A percentile compares a stretch with the other conserved stretches of the same genome.
Evolutionary conservation across 2,329 filamentous ascomycete species (phyloP).

Genomic region (Botryotinia globosa): DNA sequence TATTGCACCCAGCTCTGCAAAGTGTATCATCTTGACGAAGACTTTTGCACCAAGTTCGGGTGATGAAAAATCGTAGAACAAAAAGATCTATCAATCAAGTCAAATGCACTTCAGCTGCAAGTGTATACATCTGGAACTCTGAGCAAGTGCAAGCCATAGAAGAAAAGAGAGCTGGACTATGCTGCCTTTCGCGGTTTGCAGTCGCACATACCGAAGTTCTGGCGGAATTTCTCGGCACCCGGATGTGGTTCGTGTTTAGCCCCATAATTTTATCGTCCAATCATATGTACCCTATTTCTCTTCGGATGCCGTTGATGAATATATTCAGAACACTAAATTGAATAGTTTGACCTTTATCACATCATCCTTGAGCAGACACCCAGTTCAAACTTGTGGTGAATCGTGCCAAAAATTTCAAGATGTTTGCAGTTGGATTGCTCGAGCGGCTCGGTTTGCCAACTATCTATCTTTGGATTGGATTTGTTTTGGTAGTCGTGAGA

Average conservation of each 20-base stretch:
- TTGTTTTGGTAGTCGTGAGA: neutral
- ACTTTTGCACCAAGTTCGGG: neutral
- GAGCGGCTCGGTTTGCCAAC: neutral
- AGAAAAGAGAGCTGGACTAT: neutral
- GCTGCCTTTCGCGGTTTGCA: neutral
- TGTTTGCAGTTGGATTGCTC: neutral
- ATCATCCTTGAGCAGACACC: neutral
- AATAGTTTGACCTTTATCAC: neutral
- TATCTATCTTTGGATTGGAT: conserved; percentile 1
- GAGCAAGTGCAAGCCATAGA: neutral
- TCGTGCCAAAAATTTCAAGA: neutral
- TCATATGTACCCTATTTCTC: neutral
- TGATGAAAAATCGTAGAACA: neutral
- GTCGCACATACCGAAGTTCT: neutral
- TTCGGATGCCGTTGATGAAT: neutral
- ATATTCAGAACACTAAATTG: neutral
- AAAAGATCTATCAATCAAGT: neutral
- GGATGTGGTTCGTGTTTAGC: neutral
- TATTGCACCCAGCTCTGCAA: neutral
- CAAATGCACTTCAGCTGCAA: neutral
- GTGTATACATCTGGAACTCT: neutral
- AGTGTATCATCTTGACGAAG: neutral
- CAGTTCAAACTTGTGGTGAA: neutral
- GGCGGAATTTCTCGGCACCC: neutral
- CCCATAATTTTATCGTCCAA: neutral